Percentiles rank a stretch among this genome's conserved stretches.
These are phyloP conservation scores for Alisma plantagoaquatica DNA, from an alignment of 106 monocot species.

Conservation along the genomic window DNA sequence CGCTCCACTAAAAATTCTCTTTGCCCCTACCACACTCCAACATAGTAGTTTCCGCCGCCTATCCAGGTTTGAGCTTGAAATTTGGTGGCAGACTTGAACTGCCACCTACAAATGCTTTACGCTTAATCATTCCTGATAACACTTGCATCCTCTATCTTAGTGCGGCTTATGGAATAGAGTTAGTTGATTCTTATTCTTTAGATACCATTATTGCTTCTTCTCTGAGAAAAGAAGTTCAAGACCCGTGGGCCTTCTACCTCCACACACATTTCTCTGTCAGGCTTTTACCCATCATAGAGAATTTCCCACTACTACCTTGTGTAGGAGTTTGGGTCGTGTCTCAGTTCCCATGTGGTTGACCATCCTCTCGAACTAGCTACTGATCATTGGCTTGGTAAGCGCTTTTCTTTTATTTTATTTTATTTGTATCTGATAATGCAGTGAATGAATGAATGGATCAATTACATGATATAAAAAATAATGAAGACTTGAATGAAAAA, in stretches of 20 bases:
- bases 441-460: no score
- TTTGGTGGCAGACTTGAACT: background rate
- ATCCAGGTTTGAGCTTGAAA: background rate
- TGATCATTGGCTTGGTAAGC: no score
- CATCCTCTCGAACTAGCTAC: constrained; percentile 3
- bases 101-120: constrained; percentile 1
- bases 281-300: background rate
- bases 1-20: constrained; percentile 1
- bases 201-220: no score
- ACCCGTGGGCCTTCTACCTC: constrained; percentile 3
- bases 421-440: no score
- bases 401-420: no score
- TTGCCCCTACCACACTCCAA: background rate
- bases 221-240: no score
- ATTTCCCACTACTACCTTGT: background rate
- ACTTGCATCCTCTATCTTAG: no score
- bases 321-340: constrained; percentile 6
- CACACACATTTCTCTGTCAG: constrained; percentile 2
- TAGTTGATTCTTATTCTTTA: no score
- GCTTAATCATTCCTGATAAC: no score
- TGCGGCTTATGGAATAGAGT: no score
- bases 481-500: no score
- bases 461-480: no score
- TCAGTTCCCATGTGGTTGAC: constrained; percentile 1
- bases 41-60: constrained; percentile 1